Evolutionary conservation across 2,329 filamentous ascomycete genomes (phyloP).

Genomic region (Balansia obtecta): DNA sequence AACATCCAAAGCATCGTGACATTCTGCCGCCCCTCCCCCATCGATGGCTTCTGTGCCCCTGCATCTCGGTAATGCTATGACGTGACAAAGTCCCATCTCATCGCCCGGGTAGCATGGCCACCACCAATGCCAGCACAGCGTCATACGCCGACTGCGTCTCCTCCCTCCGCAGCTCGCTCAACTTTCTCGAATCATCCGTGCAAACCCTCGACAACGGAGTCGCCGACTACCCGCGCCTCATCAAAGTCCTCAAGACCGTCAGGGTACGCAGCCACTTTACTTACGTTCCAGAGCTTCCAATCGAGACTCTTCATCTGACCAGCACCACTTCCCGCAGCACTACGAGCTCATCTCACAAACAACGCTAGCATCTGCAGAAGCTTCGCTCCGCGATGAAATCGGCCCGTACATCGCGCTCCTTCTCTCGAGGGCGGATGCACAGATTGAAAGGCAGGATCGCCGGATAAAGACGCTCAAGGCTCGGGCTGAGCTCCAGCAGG

Average conservation of each 20-base stretch:
- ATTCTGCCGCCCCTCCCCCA: neutral
- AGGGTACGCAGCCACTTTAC: slow-evolving; percentile 28
- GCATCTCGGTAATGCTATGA: neutral
- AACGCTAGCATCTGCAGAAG: slow-evolving; percentile 69
- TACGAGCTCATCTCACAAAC: slow-evolving; percentile 87
- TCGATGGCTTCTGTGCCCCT: neutral
- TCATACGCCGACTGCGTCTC: slow-evolving; percentile 46
- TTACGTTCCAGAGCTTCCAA: neutral
- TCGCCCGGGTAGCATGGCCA: slow-evolving; percentile 5
- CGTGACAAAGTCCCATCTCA: neutral
- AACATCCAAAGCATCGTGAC: slow-evolving; percentile 4
- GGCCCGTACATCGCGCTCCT: slow-evolving; percentile 74
- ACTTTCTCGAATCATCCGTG: slow-evolving; percentile 48
- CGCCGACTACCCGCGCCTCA: slow-evolving; percentile 43
- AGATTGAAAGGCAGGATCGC: slow-evolving; percentile 71
- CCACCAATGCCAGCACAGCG: slow-evolving; percentile 15
- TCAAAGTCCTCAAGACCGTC: slow-evolving; percentile 43
- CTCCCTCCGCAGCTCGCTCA: slow-evolving; percentile 46
- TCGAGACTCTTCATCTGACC: slow-evolving; percentile 3
- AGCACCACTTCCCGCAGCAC: slow-evolving; percentile 44
- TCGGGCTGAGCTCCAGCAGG: slow-evolving; percentile 72
- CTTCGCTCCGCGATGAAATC: slow-evolving; percentile 76
- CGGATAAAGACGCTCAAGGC: slow-evolving; percentile 77
- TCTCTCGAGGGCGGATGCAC: slow-evolving; percentile 68
- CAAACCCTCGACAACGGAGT: slow-evolving; percentile 42